Conservation (phyloP, 23 red algal species). For the Pyropia yezoensis region DNA sequence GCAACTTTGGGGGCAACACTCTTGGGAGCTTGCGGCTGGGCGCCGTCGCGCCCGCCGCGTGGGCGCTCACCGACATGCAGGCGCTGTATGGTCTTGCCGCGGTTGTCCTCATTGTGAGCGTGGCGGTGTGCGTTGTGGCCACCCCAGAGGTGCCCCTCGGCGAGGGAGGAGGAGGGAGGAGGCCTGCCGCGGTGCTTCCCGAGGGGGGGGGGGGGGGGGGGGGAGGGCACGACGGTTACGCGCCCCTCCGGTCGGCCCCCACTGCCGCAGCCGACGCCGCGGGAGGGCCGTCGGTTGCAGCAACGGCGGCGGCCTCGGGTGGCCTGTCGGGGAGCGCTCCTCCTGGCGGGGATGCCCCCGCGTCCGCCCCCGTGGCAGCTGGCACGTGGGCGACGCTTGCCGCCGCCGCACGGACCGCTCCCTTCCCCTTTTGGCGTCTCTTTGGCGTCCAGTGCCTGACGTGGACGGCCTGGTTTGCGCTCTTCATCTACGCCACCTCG, state of each 20-base stretch:
- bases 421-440: conserved; percentile 55
- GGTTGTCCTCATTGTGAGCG: conserved; percentile 31
- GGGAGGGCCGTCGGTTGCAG: too few relatives aligned
- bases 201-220: not conserved
- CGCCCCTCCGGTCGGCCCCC: too few relatives aligned
- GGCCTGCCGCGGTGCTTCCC: not conserved
- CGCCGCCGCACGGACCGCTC: conserved; percentile 14
- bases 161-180: not conserved
- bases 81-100: conserved; percentile 51
- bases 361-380: not conserved
- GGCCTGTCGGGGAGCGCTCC: too few relatives aligned
- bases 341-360: not conserved
- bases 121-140: conserved; percentile 21
- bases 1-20: conserved; percentile 42
- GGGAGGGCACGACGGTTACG: too few relatives aligned
- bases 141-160: conserved; percentile 35
- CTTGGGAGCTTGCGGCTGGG: conserved; percentile 30
- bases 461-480: conserved; percentile 73
- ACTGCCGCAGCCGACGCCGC: too few relatives aligned
- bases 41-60: not conserved
- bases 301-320: too few relatives aligned
- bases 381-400: conserved; percentile 2
- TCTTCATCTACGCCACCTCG: conserved; percentile 70
- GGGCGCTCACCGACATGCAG: conserved; percentile 40
- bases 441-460: conserved; percentile 68